Conservation (phyloP, 345 rosid species). For the Brassica rapa region DNA sequence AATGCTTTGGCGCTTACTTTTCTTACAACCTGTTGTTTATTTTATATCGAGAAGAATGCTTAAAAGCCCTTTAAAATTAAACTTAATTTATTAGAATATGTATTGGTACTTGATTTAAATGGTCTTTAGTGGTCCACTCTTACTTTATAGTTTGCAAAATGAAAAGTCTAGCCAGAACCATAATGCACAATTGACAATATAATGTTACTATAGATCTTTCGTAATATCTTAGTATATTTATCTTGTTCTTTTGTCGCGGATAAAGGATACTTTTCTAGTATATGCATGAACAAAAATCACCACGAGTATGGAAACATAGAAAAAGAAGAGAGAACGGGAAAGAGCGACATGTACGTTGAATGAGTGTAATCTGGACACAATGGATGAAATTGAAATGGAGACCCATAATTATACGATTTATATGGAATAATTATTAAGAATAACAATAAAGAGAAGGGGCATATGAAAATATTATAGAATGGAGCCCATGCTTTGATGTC, state of each 20-base stretch:
- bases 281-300: conserved; percentile 16
- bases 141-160: not conserved
- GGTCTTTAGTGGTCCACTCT: not conserved
- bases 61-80: not conserved
- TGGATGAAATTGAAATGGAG: conserved; percentile 30
- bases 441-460: conserved; percentile 11
- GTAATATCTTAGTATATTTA: not conserved
- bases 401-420: conserved; percentile 22
- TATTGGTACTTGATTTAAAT: not conserved
- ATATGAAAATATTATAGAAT: conserved; percentile 7
- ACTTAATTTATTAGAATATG: not conserved
- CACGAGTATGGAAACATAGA: not conserved
- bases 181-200: not conserved
- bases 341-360: conserved; percentile 28
- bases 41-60: not conserved
- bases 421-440: not conserved
- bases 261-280: conserved; percentile 11
- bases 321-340: conserved; percentile 5
- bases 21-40: not conserved
- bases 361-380: conserved; percentile 26
- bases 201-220: not conserved
- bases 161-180: not conserved
- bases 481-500: conserved; percentile 40
- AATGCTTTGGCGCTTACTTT: not conserved
- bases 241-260: conserved; percentile 9